These are phyloP conservation scores for Coemansia sp. DNA, from an alignment of 192 early-diverging fungal species.

Conservation along the genomic window DNA sequence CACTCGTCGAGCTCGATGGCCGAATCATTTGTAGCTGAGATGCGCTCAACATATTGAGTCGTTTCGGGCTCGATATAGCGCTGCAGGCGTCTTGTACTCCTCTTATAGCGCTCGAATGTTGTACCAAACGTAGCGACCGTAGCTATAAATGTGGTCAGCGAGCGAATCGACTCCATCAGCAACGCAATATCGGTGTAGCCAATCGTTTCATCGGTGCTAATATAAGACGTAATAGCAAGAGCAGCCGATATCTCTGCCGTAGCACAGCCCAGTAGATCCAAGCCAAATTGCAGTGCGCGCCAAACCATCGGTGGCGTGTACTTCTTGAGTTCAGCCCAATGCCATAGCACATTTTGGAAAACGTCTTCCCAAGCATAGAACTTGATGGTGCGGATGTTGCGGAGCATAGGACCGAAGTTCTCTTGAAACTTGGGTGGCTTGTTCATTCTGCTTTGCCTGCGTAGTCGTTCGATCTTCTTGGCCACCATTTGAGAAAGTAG, in stretches of 20 bases:
- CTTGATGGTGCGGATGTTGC: slow-evolving; percentile 67
- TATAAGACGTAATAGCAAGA: slow-evolving; percentile 62
- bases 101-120: background rate
- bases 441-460: background rate
- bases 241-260: slow-evolving; percentile 61
- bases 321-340: slow-evolving; percentile 3
- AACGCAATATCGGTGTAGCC: slow-evolving; percentile 19
- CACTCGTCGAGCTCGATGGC: slow-evolving; percentile 26
- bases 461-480: background rate
- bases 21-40: background rate
- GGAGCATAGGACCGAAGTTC: slow-evolving; percentile 19
- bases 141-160: slow-evolving; percentile 20
- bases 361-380: slow-evolving; percentile 65
- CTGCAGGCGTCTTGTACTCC: slow-evolving; percentile 9
- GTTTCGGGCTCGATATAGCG: background rate
- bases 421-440: slow-evolving; percentile 10
- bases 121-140: background rate
- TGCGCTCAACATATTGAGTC: background rate
- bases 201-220: slow-evolving; percentile 24
- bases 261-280: slow-evolving; percentile 31
- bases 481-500: background rate
- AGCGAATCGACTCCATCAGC: slow-evolving; percentile 27
- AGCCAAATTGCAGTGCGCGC: slow-evolving; percentile 12
- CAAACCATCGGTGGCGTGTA: slow-evolving; percentile 31
- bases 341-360: slow-evolving; percentile 7